Evolutionary conservation across 2,329 filamentous ascomycete genomes (phyloP), one percentile per base, ranked within the genome.

Genomic region (Botrytis galanthina): DNA sequence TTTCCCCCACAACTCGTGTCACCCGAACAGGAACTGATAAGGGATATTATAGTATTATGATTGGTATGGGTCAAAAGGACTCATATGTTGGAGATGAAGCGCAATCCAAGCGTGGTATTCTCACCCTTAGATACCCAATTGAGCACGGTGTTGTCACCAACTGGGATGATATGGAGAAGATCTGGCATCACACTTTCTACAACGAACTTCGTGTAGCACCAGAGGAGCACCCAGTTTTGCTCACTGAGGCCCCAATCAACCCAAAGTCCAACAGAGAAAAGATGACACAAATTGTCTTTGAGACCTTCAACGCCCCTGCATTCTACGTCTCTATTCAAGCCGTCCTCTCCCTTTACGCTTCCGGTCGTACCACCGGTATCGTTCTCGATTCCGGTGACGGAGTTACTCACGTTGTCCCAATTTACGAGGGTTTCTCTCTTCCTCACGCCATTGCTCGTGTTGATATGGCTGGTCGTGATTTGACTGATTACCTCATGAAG

Each of bases 91-190:
- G 96, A 90, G 96, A 99, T 88, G 96, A 99, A 90, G 96, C 96
- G 88, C 96, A 99, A 90, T 99, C 96, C 85, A 99, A 99, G 95
- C 95, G 96, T 96, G 96, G 96, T 97, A 98, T 99, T 88, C 91
- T 99, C 82, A 98, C 95, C 78, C 91, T 99, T 85, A 92, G 96
- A 89, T 99, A 99, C 88, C 96, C 96, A 84, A 99, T 99, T 85
- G 96, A 99, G 91, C 96, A 99, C 92, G 96, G 96, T 96, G 96
- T 99, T 83, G 96, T 99, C 84, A 99, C 96, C 88, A 98, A 98
- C 93, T 99, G 96, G 96, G 96, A 99, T 86, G 96, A 98, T 87
- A 98, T 98, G 96, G 96, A 98, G 90, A 98, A 98, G 92, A 98
- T 99, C 82, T 99, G 96, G 96, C 96, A 99, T 87, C 96, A 99